Evolutionary conservation across 345 rosid genomes (phyloP), one percentile per base, ranked within the genome.

Genomic region (Conringia planisiliqua): DNA sequence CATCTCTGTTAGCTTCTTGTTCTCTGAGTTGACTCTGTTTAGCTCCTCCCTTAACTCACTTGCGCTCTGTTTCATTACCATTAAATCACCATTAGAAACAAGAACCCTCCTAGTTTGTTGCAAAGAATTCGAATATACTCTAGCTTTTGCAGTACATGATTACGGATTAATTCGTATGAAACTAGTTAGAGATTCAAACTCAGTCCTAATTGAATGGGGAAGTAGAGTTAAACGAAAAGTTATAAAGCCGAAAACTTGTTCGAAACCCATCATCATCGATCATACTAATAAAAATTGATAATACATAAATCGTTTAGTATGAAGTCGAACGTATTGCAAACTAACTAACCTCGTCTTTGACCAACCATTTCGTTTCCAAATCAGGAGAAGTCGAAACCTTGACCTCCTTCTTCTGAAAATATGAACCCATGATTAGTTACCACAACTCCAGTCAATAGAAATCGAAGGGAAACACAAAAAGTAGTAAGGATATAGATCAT

Each of bases 1-100:
- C 82, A 76, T 83, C 30, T 85, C 85, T 4, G 68, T 82, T 42
- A 88, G 81, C 76, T 75, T 84, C 85, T 80, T 81, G 84, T 88
- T 88, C 72, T 86, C 93, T 5, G 40, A 71, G 36, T 36, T 81
- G 6, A 84, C 62, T 79, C 86, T 80, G 8, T 84, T 83, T 74
- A 86, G 62, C 75, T 88, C 86, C 52, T 82, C 88, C 68, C 65
- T 44, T 60, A 82, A 75, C 65, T 67, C 72, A 3, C 59, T 72
- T 50, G 57, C 71, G 20, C 68, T 73, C 86, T 83, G 78, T 56
- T 61, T 44, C 62, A 64, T 38, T 24, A 66, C 73, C 22, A 70
- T 18, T 46, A 56, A 63, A 0, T 16, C 24, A 35, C 18, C 68
- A 35, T 56, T 46, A 63, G 36, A 29, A 14, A 10, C 58, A 58